These are phyloP conservation scores for Letharia columbiana DNA, from an alignment of 495 filamentous ascomycete species.

Conservation along the genomic window DNA sequence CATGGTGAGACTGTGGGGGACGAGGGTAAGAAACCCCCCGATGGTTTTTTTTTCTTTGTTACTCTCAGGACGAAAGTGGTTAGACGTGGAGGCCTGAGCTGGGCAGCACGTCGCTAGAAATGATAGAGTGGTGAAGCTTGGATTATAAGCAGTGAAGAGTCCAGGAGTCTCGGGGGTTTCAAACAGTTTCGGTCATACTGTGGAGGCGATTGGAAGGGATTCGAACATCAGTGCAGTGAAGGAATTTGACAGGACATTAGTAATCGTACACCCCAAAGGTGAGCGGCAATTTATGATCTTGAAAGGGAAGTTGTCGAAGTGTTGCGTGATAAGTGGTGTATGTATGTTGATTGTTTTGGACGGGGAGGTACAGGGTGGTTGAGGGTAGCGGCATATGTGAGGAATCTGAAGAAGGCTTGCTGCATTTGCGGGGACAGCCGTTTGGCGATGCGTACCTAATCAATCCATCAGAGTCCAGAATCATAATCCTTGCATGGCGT, in stretches of 20 bases:
- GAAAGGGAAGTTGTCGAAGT: background rate
- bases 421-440: background rate
- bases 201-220: background rate
- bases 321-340: background rate
- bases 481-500: no score
- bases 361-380: background rate
- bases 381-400: background rate
- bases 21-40: conserved; percentile 5
- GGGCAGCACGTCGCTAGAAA: background rate
- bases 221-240: background rate
- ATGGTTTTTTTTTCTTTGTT: background rate
- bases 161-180: background rate
- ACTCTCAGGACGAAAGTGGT: background rate
- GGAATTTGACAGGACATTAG: background rate
- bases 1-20: conserved; percentile 16
- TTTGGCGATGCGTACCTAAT: background rate
- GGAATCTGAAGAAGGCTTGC: background rate
- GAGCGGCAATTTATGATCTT: background rate
- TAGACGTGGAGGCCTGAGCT: background rate
- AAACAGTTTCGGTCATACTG: background rate
- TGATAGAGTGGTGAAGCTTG: background rate
- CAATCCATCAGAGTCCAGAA: background rate
- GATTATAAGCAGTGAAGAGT: background rate
- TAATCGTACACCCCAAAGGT: background rate
- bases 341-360: conserved; percentile 1